phyloP scores from a whole-genome alignment of 371 early-diverging fungal genomes.

The Pancytospora philotis region DNA sequence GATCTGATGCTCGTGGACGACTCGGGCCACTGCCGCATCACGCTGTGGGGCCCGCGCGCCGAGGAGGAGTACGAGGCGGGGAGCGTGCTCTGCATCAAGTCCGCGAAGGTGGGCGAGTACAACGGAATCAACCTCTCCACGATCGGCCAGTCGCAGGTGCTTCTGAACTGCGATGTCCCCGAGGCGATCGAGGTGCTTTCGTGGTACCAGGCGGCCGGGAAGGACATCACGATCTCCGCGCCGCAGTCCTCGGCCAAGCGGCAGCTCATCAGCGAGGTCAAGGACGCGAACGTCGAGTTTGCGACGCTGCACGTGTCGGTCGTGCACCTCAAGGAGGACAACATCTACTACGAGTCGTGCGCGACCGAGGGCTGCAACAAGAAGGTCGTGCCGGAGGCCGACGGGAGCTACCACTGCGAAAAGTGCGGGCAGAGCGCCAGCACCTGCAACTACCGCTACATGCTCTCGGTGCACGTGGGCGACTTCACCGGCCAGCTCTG shows the following conservation, averaged over 20 bases:
- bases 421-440: constrained; percentile 52
- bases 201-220: constrained; percentile 56
- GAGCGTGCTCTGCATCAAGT: constrained; percentile 39
- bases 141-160: constrained; percentile 34
- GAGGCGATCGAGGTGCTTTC: constrained; percentile 50
- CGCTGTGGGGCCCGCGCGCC: constrained; percentile 54
- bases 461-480: constrained; percentile 33
- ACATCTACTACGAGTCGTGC: constrained; percentile 49
- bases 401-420: constrained; percentile 53
- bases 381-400: constrained; percentile 46
- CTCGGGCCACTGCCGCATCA: constrained; percentile 38
- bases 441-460: constrained; percentile 51
- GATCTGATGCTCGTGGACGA: constrained; percentile 51
- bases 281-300: constrained; percentile 39
- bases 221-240: constrained; percentile 31
- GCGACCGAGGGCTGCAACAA: constrained; percentile 51
- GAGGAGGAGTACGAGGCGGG: constrained; percentile 41
- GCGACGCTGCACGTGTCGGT: constrained; percentile 41
- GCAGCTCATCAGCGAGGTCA: constrained; percentile 45
- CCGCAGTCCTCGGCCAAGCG: constrained; percentile 26
- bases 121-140: constrained; percentile 43
- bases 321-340: constrained; percentile 51
- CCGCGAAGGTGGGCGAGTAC: constrained; percentile 43
- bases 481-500: constrained; percentile 53
- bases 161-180: constrained; percentile 46